A percentile compares a stretch with the other conserved stretches of the same genome.
Evolutionary conservation across 331 rosid genomes (phyloP).

Genomic region (Ulmus americana): DNA sequence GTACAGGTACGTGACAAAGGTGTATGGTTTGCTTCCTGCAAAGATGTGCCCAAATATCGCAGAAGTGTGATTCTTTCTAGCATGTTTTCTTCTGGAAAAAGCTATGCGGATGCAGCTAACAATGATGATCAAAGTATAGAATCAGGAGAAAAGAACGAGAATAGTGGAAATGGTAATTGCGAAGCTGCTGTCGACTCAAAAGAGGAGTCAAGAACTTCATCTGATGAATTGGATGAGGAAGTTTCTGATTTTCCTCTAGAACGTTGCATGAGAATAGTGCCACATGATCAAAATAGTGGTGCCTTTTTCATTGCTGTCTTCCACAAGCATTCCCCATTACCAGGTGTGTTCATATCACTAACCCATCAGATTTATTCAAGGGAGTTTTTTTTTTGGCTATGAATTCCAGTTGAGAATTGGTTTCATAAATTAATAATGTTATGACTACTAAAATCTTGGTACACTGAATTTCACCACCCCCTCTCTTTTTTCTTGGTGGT

Average conservation of each 20-base stretch:
- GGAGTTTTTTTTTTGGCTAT: neutral
- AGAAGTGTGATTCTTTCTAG: conserved; percentile 50
- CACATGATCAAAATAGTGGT: conserved; percentile 97
- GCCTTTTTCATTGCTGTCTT: conserved; percentile 93
- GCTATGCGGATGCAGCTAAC: conserved; percentile 26
- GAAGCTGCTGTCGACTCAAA: conserved; percentile 33
- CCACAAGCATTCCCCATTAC: conserved; percentile 66
- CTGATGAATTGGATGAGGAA: conserved; percentile 44
- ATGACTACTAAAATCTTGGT: neutral
- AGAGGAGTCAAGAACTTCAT: conserved; percentile 26
- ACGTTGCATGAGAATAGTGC: conserved; percentile 80
- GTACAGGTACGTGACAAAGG: conserved; percentile 78
- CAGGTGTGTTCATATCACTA: conserved; percentile 45
- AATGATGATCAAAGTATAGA: conserved; percentile 26
- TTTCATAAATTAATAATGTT: neutral
- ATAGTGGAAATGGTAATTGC: conserved; percentile 32
- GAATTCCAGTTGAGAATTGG: neutral
- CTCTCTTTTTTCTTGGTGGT: neutral
- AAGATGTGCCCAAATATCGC: conserved; percentile 61
- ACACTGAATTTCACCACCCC: neutral
- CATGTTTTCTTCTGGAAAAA: conserved; percentile 85
- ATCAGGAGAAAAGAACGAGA: conserved; percentile 31
- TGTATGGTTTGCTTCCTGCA: conserved; percentile 58
- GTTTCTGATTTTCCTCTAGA: conserved; percentile 70
- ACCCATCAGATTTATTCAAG: neutral